Evolutionary conservation across 768 basidiomycete genomes (phyloP).

Genomic region (Mycena vitilis): DNA sequence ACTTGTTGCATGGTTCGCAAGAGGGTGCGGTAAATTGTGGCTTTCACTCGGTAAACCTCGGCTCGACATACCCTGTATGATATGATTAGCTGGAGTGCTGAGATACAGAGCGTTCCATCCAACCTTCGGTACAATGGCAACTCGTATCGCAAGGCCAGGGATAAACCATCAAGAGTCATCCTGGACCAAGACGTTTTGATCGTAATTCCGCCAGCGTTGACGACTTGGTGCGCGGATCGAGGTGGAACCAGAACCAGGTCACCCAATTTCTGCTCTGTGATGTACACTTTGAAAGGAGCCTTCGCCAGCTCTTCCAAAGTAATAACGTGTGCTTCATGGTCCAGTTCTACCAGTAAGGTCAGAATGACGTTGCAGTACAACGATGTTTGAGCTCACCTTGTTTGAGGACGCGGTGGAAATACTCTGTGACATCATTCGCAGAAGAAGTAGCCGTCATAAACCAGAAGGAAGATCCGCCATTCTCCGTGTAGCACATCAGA

Average conservation of each 20-base stretch:
- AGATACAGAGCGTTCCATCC: constrained; percentile 32
- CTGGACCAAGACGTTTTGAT: constrained; percentile 90
- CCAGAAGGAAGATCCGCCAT: constrained; percentile 82
- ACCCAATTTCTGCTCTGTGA: constrained; percentile 79
- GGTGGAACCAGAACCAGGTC: constrained; percentile 87
- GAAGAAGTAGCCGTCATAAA: constrained; percentile 81
- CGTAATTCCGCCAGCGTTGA: constrained; percentile 84
- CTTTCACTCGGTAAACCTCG: constrained; percentile 83
- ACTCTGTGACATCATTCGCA: constrained; percentile 64
- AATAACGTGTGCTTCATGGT: constrained; percentile 78
- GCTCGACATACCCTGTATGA: constrained; percentile 76
- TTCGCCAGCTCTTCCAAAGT: constrained; percentile 70
- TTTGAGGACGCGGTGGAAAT: constrained; percentile 64
- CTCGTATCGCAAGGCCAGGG: constrained; percentile 74
- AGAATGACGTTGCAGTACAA: background rate
- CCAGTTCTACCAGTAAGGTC: constrained; percentile 54
- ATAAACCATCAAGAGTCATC: constrained; percentile 76
- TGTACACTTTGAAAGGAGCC: constrained; percentile 77
- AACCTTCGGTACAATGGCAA: constrained; percentile 85
- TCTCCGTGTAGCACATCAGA: constrained; percentile 85
- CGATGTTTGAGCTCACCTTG: constrained; percentile 44
- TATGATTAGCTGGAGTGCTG: constrained; percentile 3
- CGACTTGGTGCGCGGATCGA: constrained; percentile 85
- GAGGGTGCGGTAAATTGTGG: constrained; percentile 68
- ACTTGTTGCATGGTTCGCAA: constrained; percentile 38